Conservation (phyloP, 1,284 basidiomycete species). For the Lentinus polychrous region DNA sequence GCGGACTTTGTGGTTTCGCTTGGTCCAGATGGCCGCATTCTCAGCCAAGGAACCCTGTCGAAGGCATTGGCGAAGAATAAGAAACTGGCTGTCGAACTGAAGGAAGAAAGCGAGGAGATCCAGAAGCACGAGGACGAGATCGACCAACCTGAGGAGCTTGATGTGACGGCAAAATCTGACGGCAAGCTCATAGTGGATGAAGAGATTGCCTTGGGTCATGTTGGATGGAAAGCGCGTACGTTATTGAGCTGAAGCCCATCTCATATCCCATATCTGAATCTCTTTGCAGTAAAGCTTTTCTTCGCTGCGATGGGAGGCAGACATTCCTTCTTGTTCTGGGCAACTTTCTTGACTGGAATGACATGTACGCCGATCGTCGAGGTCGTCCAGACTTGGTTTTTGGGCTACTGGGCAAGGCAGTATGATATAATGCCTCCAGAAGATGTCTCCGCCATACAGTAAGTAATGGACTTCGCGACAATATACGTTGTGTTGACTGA, state of each 20-base stretch:
- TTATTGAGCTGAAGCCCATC: no score
- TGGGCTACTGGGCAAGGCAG: constrained; percentile 25
- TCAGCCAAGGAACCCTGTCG: constrained; percentile 40
- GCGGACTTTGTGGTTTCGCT: constrained; percentile 60
- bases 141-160: constrained; percentile 26
- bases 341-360: constrained; percentile 19
- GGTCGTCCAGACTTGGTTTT: constrained; percentile 19
- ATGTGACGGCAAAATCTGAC: constrained; percentile 19
- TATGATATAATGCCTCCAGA: constrained; percentile 23
- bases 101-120: constrained; percentile 32
- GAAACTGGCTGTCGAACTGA: constrained; percentile 32
- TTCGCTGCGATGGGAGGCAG: constrained; percentile 26
- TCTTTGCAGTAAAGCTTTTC: constrained; percentile 23
- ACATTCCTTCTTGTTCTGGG: constrained; percentile 27
- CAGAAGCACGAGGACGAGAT: constrained; percentile 35
- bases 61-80: constrained; percentile 36
- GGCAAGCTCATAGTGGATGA: constrained; percentile 53
- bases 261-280: no score
- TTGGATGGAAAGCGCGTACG: constrained; percentile 39
- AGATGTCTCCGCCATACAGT: constrained; percentile 19
- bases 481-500: constrained; percentile 6
- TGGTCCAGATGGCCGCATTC: constrained; percentile 41
- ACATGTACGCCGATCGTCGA: constrained; percentile 14
- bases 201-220: constrained; percentile 51
- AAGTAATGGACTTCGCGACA: constrained; percentile 4